Conservation (phyloP, 306 rosid genomes). For the Arachis hypogaea region DNA sequence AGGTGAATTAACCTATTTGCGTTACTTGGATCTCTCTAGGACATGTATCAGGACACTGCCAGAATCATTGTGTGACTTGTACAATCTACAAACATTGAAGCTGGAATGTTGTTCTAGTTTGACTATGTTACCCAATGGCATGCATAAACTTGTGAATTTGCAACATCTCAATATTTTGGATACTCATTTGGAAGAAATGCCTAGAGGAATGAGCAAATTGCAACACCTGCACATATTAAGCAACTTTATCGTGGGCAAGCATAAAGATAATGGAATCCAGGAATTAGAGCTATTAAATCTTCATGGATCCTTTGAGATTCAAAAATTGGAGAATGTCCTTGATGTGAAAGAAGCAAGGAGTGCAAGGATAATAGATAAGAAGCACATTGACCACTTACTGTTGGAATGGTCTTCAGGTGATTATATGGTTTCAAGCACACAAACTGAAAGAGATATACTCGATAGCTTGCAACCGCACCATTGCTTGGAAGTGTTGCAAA, state of each 20-base stretch:
- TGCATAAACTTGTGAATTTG: conserved; percentile 24
- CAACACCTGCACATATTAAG: neutral
- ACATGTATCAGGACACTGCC: neutral
- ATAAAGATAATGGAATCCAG: neutral
- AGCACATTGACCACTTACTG: accelerated
- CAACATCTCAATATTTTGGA: neutral
- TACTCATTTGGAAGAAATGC: neutral
- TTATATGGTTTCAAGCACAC: neutral
- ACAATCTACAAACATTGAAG: conserved; percentile 21
- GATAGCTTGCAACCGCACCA: conserved; percentile 5
- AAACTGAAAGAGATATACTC: conserved; percentile 3
- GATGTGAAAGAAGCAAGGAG: neutral
- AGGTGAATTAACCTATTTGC: conserved; percentile 4
- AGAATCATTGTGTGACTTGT: neutral
- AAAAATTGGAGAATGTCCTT: neutral
- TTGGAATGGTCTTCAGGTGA: neutral
- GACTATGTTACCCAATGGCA: neutral
- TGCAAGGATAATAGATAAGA: conserved; percentile 25
- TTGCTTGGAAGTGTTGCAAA: neutral
- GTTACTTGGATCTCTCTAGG: neutral
- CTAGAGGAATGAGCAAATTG: conserved; percentile 1
- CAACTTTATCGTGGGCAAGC: neutral
- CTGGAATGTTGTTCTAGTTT: accelerated
- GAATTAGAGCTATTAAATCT: neutral
- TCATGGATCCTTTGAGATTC: neutral